Evolutionary conservation across 1,284 basidiomycete genomes (phyloP), one percentile per base, ranked within the genome.

Genomic region (Cryptococcus wingfieldii): DNA sequence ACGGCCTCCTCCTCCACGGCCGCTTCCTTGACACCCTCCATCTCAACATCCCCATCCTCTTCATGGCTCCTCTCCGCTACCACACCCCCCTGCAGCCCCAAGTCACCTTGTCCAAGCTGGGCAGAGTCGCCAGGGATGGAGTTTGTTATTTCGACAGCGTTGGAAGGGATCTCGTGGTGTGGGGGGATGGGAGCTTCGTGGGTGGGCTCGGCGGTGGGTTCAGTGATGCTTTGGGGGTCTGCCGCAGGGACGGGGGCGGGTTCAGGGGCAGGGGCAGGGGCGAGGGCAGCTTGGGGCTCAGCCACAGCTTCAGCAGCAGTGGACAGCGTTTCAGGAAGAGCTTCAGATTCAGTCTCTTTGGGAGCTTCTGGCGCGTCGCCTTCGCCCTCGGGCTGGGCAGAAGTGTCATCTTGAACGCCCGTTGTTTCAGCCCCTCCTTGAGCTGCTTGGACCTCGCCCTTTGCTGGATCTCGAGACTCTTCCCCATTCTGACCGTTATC

Each of bases 81-180:
- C 3, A 69, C 34, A 6, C 58, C 59, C 19, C 53, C 61, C 2
- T 27, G 37, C 9, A 44, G 49, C 1, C 55, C 64, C 8, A 64
- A 31, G 31, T 63, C 62, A 3, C 60, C 66, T 34, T 53, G 16
- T 1, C 69, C 69, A 16, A 57, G 45, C 42, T 69, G 67, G 18
- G 66, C 63, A 18, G 49, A 39, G 7, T 58, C 50, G 8, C 49
- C 45, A 5, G 65, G 62, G 0, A 59, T 60, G 3, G 59, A 56
- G 51, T 67, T 66, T 18, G 58, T 53, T 12, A 69, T 48, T 39
- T 69, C 67, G 25, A 69, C 65, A 12, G 67, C 67, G 53, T 71
- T 71, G 25, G 63, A 59, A 2, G 67, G 69, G 19, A 69, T 52
- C 5, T 52, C 28, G 16, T 46, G 37, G 44, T 59, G 51, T 6